Percentiles rank a stretch among this genome's conserved stretches.
Conservation (phyloP, 495 filamentous ascomycete genomes). For the Lasiosphaeriaceae sp. region DNA sequence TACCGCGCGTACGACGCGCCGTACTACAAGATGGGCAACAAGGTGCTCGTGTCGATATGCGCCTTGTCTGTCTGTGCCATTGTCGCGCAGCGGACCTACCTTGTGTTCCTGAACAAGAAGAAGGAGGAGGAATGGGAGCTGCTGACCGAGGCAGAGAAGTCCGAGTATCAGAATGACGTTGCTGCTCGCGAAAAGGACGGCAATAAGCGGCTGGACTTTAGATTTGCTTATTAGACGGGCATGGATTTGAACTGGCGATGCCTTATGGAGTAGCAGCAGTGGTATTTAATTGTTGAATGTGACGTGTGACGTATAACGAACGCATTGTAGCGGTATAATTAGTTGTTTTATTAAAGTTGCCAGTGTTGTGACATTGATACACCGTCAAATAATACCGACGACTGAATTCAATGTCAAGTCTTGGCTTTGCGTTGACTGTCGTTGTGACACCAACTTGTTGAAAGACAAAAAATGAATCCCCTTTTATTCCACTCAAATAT, state of each 20-base stretch:
- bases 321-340: too few species aligned
- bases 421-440: too few species aligned
- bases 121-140: slow-evolving; percentile 43
- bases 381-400: too few species aligned
- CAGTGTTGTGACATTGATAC: too few species aligned
- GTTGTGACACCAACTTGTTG: too few species aligned
- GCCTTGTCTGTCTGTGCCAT: slow-evolving; percentile 49
- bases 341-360: too few species aligned
- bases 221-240: slow-evolving; percentile 29
- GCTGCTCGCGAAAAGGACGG: slow-evolving; percentile 43
- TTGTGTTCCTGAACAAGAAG: slow-evolving; percentile 51
- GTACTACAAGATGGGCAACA: slow-evolving; percentile 58
- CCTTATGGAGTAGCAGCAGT: too few species aligned
- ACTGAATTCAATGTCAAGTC: too few species aligned
- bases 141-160: slow-evolving; percentile 59
- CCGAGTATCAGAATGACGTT: slow-evolving; percentile 57
- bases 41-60: slow-evolving; percentile 51
- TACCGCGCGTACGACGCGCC: slow-evolving; percentile 57
- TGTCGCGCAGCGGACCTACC: slow-evolving; percentile 46
- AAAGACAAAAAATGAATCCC: too few species aligned
- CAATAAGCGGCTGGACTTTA: slow-evolving; percentile 63
- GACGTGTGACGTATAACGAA: too few species aligned
- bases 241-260: background rate
- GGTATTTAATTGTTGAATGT: too few species aligned
- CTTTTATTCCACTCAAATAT: too few species aligned